Base-by-base conservation (phyloP, 2,329 filamentous ascomycete species). In the Colletotrichum shisoi region DNA sequence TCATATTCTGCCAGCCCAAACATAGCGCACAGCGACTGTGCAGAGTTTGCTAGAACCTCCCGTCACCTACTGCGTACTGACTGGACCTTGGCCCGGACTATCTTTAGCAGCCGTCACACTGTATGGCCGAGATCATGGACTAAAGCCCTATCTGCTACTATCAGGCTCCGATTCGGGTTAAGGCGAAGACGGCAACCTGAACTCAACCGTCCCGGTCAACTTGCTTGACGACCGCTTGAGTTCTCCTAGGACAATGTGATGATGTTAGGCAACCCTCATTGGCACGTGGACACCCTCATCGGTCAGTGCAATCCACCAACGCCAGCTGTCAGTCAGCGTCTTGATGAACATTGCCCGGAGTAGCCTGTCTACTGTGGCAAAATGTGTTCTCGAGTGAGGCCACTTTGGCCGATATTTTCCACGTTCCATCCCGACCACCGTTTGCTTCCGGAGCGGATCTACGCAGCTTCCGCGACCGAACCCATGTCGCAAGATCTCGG, bases 81-180 rank as follows among this genome's bases (percentile, higher is more conserved):
- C 19, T 45, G 5, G 34, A 44, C 34, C 49, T n/a, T 11, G 31
- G 13, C 13, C 31, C 39, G 44, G 40, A 12, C 31, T 19, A 15
- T 24, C 62, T 34, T 31, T 19, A 40, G 21, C 45, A 40, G n/a
- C 45, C 19, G 49, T 66, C 39, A 44, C 65, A 61, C 49, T n/a
- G n/a, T 62, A 60, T 53, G 37, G 15, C 39, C 45, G 39, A 51
- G 62, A 67, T 67, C 24, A 61, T 11, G 44, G 42, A 31, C 66
- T 66, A 57, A 62, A 68, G 66, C 66, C 62, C 57, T 66, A 68
- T 42, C 44, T 60, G 49, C 21, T 44, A 51, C 57, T 13, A 67
- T 53, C 53, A 46, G 4, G 48, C 48, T 37, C 40, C 31, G 19
- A 17, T 13, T 34, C 11, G 21, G 34, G 39, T 45, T 19, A 42